Conservation (phyloP, 1,284 basidiomycete species). For the Ceratobasidium sp. region DNA sequence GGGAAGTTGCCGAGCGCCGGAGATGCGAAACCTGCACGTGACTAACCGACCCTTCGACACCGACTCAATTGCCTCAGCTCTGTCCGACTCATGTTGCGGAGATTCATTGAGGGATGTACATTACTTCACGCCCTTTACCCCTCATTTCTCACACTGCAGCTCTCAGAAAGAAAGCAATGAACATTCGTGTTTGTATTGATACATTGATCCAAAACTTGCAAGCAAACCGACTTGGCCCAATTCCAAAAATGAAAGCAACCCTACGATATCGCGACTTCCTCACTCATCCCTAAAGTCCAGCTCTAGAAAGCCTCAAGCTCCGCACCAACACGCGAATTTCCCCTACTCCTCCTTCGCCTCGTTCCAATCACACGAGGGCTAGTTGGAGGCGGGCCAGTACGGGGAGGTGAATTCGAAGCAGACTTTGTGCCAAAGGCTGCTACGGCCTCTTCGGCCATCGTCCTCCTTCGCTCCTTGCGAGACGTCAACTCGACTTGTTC, state of each 20-base stretch:
- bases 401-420: background rate
- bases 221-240: background rate
- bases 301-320: conserved; percentile 29
- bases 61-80: conserved; percentile 1
- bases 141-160: background rate
- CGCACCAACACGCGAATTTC: conserved; percentile 11
- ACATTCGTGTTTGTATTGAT: conserved; percentile 12
- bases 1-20: conserved; percentile 7
- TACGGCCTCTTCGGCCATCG: conserved; percentile 32
- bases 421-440: conserved; percentile 13
- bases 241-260: background rate
- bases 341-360: conserved; percentile 38
- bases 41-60: background rate
- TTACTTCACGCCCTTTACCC: background rate
- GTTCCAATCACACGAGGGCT: conserved; percentile 40
- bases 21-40: conserved; percentile 1
- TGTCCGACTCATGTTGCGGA: background rate
- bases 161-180: conserved; percentile 3
- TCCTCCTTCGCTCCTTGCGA: conserved; percentile 15
- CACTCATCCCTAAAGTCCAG: conserved; percentile 2
- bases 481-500: conserved; percentile 34
- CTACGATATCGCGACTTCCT: background rate
- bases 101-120: background rate
- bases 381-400: background rate
- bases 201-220: background rate